Percentiles rank a stretch among this genome's conserved stretches.
Conservation (phyloP, 2,329 filamentous ascomycete genomes). For the Aspergillus fijiensis region DNA sequence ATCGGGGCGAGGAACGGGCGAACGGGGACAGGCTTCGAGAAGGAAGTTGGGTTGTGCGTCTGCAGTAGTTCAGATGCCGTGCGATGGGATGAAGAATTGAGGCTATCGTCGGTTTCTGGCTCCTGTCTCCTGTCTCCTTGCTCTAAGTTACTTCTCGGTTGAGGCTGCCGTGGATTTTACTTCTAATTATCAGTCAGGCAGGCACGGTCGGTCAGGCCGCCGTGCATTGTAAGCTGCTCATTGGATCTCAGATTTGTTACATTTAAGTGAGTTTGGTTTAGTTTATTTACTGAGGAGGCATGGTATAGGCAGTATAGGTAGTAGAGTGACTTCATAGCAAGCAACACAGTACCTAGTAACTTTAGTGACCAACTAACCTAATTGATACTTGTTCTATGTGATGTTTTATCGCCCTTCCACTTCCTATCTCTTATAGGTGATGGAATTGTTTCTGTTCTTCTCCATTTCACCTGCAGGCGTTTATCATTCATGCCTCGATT, state of each 20-base stretch:
- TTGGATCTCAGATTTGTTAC: constrained; percentile 7
- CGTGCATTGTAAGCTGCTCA: constrained; percentile 19
- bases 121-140: no score
- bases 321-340: neutral
- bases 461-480: neutral
- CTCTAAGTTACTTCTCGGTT: neutral
- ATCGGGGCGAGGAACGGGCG: constrained; percentile 1
- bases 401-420: neutral
- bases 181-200: constrained; percentile 19
- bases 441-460: neutral
- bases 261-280: neutral
- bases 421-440: constrained; percentile 1
- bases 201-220: constrained; percentile 27
- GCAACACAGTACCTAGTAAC: no score
- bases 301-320: no score
- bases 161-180: neutral
- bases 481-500: constrained; percentile 8
- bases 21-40: constrained; percentile 21
- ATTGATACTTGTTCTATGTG: neutral
- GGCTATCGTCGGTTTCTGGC: neutral
- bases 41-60: constrained; percentile 24
- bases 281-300: neutral
- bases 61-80: constrained; percentile 17
- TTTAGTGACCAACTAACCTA: no score
- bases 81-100: constrained; percentile 4